phyloP scores from a whole-genome alignment of 2,329 filamentous ascomycete species.

The Pleomassaria siparia region DNA sequence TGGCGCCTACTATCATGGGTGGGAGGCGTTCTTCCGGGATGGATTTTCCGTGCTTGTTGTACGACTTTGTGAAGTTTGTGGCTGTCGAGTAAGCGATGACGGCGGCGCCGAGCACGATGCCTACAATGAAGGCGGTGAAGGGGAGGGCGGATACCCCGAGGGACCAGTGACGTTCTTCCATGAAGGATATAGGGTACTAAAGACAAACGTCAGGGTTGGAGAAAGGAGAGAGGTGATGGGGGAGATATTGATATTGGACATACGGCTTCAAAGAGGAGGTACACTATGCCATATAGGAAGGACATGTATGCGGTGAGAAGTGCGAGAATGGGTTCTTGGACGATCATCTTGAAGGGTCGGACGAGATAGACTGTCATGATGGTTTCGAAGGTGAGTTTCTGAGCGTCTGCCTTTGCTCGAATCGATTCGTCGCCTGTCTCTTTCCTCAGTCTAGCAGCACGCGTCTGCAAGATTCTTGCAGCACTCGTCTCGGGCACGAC shows the following conservation, averaged over 20 bases:
- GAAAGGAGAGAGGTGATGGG: conserved; percentile 44
- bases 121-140: conserved; percentile 65
- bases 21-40: conserved; percentile 64
- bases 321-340: conserved; percentile 38
- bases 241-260: conserved; percentile 7
- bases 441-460: conserved; percentile 33
- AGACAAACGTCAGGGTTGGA: conserved; percentile 11
- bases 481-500: conserved; percentile 35
- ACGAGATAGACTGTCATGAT: conserved; percentile 67
- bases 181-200: conserved; percentile 65
- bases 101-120: conserved; percentile 55
- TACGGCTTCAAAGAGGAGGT: conserved; percentile 47
- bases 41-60: conserved; percentile 46
- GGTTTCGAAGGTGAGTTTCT: conserved; percentile 64
- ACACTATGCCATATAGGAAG: conserved; percentile 68
- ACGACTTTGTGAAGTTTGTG: conserved; percentile 36
- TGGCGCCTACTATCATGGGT: conserved; percentile 65
- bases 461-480: conserved; percentile 31
- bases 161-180: conserved; percentile 66
- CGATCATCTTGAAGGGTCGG: conserved; percentile 66
- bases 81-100: conserved; percentile 36
- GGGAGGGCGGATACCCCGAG: conserved; percentile 61
- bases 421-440: conserved; percentile 41
- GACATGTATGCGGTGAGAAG: conserved; percentile 66
- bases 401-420: conserved; percentile 49